A percentile compares a stretch with the other conserved stretches of the same genome.
Conservation (phyloP, 345 rosid species). For the Stellera chamaejasme region DNA sequence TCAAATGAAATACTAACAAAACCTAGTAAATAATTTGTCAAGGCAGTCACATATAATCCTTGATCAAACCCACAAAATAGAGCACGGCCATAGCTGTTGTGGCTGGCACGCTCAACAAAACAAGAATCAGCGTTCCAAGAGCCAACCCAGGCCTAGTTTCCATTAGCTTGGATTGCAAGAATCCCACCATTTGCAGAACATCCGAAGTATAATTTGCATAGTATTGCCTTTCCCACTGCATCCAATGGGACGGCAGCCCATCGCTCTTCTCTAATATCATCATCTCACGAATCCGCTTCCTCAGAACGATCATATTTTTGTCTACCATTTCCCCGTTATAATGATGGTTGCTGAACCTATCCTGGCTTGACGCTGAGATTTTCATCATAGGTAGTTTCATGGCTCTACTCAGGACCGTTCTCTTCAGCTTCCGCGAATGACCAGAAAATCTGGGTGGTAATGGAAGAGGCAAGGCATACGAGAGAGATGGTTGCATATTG, state of each 20-base stretch:
- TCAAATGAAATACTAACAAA: too few species aligned
- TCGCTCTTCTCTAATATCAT: conserved; percentile 22
- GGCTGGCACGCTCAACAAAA: conserved; percentile 15
- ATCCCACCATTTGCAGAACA: conserved; percentile 24
- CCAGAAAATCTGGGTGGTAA: too few species aligned
- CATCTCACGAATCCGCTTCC: conserved; percentile 31
- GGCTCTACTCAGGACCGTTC: too few species aligned
- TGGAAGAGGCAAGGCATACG: too few species aligned
- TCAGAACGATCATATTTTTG: conserved; percentile 25
- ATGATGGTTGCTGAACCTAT: neutral
- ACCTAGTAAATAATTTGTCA: too few species aligned
- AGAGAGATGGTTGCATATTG: too few species aligned
- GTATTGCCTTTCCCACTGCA: conserved; percentile 42
- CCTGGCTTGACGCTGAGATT: too few species aligned
- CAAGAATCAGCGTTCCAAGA: conserved; percentile 19
- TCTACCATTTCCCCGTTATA: conserved; percentile 19
- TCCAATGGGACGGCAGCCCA: conserved; percentile 31
- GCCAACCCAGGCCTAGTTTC: conserved; percentile 37
- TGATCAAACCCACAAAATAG: neutral
- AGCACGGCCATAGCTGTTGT: conserved; percentile 4
- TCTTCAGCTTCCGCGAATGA: too few species aligned
- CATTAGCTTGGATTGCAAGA: conserved; percentile 35
- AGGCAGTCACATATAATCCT: too few species aligned
- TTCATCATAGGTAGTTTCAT: too few species aligned
- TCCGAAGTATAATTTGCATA: conserved; percentile 16